A percentile compares a stretch with the other conserved stretches of the same genome.
Conservation (phyloP, 352 stramenopile species). For the Phytophthora podocarpi region DNA sequence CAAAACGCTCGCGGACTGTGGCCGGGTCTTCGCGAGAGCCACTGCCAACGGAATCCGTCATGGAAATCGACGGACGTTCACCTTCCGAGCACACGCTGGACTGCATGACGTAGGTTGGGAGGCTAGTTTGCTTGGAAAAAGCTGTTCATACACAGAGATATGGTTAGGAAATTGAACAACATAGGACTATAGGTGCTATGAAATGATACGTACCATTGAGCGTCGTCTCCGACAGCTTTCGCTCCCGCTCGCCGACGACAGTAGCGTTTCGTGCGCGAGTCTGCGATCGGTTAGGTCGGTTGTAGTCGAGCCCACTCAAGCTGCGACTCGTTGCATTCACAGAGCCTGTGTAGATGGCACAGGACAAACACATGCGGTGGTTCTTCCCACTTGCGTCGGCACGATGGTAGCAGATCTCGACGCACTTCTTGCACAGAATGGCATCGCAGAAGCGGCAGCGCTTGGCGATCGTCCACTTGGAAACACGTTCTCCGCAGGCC, state of each 20-base stretch:
- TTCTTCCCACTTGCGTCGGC: constrained; percentile 43
- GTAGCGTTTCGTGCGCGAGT: constrained; percentile 22
- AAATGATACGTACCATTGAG: constrained; percentile 23
- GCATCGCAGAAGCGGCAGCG: constrained; percentile 67
- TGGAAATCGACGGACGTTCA: constrained; percentile 35
- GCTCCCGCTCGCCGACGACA: constrained; percentile 4
- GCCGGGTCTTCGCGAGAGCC: constrained; percentile 23
- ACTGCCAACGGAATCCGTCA: constrained; percentile 44
- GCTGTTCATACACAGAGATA: constrained; percentile 3
- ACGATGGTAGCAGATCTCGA: constrained; percentile 55
- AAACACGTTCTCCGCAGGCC: constrained; percentile 58
- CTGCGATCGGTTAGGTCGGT: constrained; percentile 2
- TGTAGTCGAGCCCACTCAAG: constrained; percentile 21
- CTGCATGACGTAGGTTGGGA: constrained; percentile 20
- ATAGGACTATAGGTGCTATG: neutral
- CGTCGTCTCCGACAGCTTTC: constrained; percentile 18
- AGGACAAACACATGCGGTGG: constrained; percentile 66
- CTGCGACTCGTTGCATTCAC: constrained; percentile 24
- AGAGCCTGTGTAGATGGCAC: constrained; percentile 37
- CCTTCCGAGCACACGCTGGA: constrained; percentile 31
- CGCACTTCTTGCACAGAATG: constrained; percentile 68
- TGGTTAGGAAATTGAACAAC: neutral
- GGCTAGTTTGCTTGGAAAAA: constrained; percentile 31
- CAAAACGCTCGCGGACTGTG: constrained; percentile 16
- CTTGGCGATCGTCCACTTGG: constrained; percentile 67